A percentile compares a stretch with the other conserved stretches of the same genome.
Conservation (phyloP, 1,284 basidiomycete species). For the Pascua guehoae region DNA sequence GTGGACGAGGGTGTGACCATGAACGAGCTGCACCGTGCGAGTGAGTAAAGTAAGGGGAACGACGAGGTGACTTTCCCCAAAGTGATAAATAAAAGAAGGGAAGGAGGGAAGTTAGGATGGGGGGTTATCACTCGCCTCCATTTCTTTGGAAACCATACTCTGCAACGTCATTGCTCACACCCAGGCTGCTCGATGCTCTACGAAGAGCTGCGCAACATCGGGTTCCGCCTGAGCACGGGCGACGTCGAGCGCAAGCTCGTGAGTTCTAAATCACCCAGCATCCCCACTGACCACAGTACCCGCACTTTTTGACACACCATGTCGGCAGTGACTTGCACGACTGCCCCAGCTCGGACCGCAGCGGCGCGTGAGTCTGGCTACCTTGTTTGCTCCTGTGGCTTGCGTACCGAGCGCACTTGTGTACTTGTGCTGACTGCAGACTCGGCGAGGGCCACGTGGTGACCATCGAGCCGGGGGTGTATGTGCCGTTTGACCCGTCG, state of each 20-base stretch:
- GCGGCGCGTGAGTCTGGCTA: constrained; percentile 35
- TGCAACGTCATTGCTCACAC: background rate
- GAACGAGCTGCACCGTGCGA: constrained; percentile 73
- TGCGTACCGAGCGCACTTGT: background rate
- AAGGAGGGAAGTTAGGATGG: no score
- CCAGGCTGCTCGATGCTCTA: constrained; percentile 63
- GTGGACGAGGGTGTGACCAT: constrained; percentile 59
- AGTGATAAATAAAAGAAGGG: no score
- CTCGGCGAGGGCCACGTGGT: constrained; percentile 79
- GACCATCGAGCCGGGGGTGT: constrained; percentile 60
- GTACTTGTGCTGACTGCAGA: constrained; percentile 37
- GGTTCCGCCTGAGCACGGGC: constrained; percentile 64
- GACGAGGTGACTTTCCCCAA: no score
- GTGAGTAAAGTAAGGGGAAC: no score
- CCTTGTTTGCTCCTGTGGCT: background rate
- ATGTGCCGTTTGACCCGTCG: constrained; percentile 69
- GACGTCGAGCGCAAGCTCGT: constrained; percentile 73
- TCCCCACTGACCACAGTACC: constrained; percentile 54
- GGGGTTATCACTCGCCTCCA: no score
- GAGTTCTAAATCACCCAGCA: constrained; percentile 55
- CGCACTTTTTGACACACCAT: constrained; percentile 66
- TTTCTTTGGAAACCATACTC: background rate
- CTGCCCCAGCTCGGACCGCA: constrained; percentile 48
- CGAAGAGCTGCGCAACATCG: constrained; percentile 73
- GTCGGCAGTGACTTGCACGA: constrained; percentile 55